Base-by-base conservation (phyloP, 1,284 basidiomycete genomes). In the Vanrija humicola region DNA sequence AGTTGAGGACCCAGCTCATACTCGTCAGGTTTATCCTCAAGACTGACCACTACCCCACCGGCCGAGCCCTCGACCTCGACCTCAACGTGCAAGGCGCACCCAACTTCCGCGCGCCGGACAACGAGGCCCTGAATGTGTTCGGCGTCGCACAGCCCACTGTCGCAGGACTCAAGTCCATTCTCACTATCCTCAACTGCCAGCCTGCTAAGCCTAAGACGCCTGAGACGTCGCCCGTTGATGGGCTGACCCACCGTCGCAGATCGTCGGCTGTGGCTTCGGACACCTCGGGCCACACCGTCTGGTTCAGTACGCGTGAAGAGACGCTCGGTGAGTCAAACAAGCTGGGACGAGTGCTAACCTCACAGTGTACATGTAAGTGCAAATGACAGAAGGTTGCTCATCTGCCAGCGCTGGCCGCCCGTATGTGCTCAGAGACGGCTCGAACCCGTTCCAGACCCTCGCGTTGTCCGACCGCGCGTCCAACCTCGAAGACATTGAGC, bases 91-190 rank as follows among this genome's bases (percentile, higher is more conserved):
- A 79, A 70, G 96, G 96, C 38, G 95, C 95, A 19, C 94, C 95
- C 3, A 97, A 98, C 77, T 98, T 98, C 72, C 83, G 96, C 58
- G 86, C 89, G 46, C 87, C 87, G 21, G 80, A 84, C 53, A 82
- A 85, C 47, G 86, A 84, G 43, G 83, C 84, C 60, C 80, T 95
- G 47, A 92, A 93, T 62, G 90, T 97, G 2, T 96, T 88, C 71
- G 94, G 92, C 18, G 88, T 87, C 7, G 96, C 96, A 1, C 96
- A 98, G 72, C 96, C 96, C 14, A 91, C 94, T 5, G 86, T 91
- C 0, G 87, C 93, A 60, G 96, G 96, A 18, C 81, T 99, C 15
- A 84, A 91, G 56, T 93, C 92, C 1, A 91, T 98, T 50, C 80
- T 99, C 5, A 90, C 91, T 21, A 82, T 95, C 6, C 82, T 99